Evolutionary conservation across 306 rosid species (phyloP).

Genomic region (Boehmeria nivea): DNA sequence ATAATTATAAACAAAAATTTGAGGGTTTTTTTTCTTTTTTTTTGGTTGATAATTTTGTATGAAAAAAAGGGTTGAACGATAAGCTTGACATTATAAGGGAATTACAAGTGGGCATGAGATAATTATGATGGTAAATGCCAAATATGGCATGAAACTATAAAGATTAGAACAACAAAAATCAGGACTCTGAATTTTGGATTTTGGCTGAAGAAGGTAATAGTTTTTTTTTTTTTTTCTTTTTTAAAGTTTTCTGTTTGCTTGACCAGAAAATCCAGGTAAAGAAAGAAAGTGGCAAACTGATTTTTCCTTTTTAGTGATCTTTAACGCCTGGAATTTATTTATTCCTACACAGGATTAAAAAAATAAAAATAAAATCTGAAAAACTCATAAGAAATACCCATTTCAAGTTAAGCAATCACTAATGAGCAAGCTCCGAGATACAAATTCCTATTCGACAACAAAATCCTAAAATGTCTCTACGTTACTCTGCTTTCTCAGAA

Average conservation of each 20-base stretch:
- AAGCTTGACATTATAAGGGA: too few species aligned
- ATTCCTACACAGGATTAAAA: too few species aligned
- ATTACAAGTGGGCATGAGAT: not conserved
- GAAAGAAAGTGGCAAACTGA: not conserved
- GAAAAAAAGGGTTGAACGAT: not conserved
- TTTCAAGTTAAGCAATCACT: too few species aligned
- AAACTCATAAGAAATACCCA: not conserved
- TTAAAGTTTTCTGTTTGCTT: conserved; percentile 21
- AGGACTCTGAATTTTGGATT: not conserved
- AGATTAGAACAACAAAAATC: not conserved
- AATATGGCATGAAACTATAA: not conserved
- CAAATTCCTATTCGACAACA: too few species aligned
- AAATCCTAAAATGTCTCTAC: not conserved
- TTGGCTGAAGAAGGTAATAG: too few species aligned
- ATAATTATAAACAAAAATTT: too few species aligned
- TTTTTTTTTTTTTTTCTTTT: too few species aligned
- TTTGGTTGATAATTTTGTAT: not conserved
- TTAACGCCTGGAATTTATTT: too few species aligned
- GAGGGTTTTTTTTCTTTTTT: too few species aligned
- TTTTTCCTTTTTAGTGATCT: not conserved
- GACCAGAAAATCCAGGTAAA: conserved; percentile 14
- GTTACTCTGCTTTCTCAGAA: conserved; percentile 5
- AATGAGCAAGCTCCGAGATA: not conserved
- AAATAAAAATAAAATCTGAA: not conserved
- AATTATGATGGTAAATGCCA: not conserved